These are phyloP conservation scores for Globisporangium canariense DNA, from an alignment of 352 stramenopile species.

Conservation along the genomic window DNA sequence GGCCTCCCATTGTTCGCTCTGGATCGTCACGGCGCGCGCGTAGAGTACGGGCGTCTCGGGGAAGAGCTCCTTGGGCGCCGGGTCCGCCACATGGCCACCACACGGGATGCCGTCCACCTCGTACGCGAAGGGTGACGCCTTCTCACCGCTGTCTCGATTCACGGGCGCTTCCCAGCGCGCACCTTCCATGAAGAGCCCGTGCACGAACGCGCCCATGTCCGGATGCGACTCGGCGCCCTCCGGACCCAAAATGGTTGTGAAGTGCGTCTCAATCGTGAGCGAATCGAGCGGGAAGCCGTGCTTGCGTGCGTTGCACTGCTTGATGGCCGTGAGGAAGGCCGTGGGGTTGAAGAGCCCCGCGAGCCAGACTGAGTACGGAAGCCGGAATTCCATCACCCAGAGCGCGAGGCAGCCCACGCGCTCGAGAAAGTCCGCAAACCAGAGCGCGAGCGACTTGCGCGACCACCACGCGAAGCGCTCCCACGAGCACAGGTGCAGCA, in stretches of 20 bases:
- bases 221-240: conserved; percentile 68
- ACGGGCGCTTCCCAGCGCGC: conserved; percentile 80
- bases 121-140: conserved; percentile 73
- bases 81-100: conserved; percentile 85
- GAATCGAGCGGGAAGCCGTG: conserved; percentile 88
- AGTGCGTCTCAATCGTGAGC: conserved; percentile 94
- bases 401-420: conserved; percentile 55
- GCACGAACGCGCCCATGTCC: conserved; percentile 90
- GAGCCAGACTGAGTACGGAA: conserved; percentile 84
- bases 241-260: conserved; percentile 68
- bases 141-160: conserved; percentile 64
- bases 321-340: conserved; percentile 84
- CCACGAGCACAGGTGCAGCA: conserved; percentile 73
- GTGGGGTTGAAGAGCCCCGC: conserved; percentile 79
- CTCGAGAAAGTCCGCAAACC: conserved; percentile 82
- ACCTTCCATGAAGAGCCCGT: conserved; percentile 94
- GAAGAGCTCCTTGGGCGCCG: conserved; percentile 92
- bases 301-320: conserved; percentile 81
- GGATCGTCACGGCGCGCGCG: conserved; percentile 90
- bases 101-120: conserved; percentile 87
- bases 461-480: conserved; percentile 83
- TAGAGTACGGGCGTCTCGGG: conserved; percentile 89
- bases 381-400: conserved; percentile 68
- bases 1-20: conserved; percentile 89
- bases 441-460: conserved; percentile 69